Evolutionary conservation across 2,329 filamentous ascomycete species (phyloP).

Genomic region (Alternaria brassicicola): DNA sequence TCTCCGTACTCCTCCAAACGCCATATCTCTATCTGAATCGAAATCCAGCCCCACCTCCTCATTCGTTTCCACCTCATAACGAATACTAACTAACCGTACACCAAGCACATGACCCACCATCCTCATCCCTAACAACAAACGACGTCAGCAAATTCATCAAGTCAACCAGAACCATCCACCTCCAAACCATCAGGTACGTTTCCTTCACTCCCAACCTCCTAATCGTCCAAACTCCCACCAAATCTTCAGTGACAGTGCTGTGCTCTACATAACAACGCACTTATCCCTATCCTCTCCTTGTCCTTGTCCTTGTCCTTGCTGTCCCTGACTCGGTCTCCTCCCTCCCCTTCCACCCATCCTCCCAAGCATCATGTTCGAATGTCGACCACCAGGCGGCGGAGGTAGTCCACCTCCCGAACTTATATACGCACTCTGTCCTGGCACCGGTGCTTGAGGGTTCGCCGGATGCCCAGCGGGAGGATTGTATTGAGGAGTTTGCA

Average conservation of each 20-base stretch:
- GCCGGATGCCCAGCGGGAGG: constrained; percentile 56
- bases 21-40: background rate
- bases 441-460: constrained; percentile 43
- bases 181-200: too few species aligned
- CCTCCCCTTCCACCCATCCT: constrained; percentile 5
- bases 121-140: background rate
- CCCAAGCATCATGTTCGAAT: constrained; percentile 14
- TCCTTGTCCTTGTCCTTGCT: background rate
- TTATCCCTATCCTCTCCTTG: constrained; percentile 36
- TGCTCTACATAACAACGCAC: constrained; percentile 44
- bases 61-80: background rate
- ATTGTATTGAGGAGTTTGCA: constrained; percentile 61
- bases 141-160: background rate
- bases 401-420: constrained; percentile 19
- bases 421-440: constrained; percentile 37
- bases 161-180: background rate
- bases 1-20: background rate
- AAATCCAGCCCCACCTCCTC: background rate
- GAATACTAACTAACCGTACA: background rate
- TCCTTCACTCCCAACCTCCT: background rate
- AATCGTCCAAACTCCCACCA: background rate
- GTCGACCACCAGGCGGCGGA: constrained; percentile 8
- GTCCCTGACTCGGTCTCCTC: background rate
- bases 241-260: background rate
- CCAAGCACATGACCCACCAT: background rate